Percentiles rank a stretch among this genome's conserved stretches.
phyloP scores from a whole-genome alignment of 805 yeast species.

The Isabelozyma rhagii region DNA sequence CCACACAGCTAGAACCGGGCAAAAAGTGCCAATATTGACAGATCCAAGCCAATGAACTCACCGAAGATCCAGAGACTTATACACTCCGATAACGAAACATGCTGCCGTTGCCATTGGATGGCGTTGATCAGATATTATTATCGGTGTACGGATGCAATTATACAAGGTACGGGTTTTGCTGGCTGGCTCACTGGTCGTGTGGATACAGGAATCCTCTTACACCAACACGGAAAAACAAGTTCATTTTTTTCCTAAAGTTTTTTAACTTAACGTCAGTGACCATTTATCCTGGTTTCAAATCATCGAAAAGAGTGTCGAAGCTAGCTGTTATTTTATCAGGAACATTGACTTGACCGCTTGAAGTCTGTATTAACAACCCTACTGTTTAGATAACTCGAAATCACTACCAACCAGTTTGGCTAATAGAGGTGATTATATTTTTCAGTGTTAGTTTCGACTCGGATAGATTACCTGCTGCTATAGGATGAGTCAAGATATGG shows the following conservation, averaged over 20 bases:
- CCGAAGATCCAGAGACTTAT: no score
- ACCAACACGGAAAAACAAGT: not conserved
- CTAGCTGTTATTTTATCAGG: no score
- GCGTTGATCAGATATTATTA: no score
- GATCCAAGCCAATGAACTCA: no score
- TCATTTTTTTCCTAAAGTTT: not conserved
- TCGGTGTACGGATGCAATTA: not conserved
- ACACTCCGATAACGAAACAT: no score
- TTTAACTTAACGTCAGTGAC: not conserved
- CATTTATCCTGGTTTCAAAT: not conserved
- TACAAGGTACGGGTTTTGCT: no score
- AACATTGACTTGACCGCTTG: not conserved
- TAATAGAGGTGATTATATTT: not conserved
- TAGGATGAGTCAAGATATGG: conserved; percentile 7
- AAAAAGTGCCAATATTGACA: no score
- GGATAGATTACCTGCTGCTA: not conserved
- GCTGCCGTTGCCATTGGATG: no score
- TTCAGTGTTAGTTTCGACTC: not conserved
- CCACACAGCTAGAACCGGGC: no score
- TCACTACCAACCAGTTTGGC: not conserved
- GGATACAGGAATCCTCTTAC: not conserved
- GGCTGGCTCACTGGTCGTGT: not conserved
- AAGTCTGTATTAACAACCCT: not conserved
- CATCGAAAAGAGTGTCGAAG: no score
- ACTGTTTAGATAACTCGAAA: not conserved